Base-by-base conservation (phyloP, 1,139 yeast genomes). In the Sporopachydermia cereana region DNA sequence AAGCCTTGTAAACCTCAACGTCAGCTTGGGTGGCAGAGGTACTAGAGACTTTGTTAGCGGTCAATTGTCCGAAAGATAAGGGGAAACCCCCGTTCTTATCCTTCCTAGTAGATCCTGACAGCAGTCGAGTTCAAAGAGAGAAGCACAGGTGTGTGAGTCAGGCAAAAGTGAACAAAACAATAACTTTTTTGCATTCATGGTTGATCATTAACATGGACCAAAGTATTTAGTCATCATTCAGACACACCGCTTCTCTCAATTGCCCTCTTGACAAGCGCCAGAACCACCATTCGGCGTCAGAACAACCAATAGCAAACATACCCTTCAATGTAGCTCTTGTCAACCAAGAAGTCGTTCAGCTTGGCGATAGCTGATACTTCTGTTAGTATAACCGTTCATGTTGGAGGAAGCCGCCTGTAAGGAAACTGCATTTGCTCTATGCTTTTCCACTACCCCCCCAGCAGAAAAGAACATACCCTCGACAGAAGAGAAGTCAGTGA, bases 201-300 rank as follows among this genome's bases (percentile, higher is more conserved):
- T 34, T 34, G 86, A 83, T 84, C 93, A 77, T 79, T 82, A 84
- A 84, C 94, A 84, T 89, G 94, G 93, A 84, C 94, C 93, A 83
- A 79, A 76, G 63, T 65, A 60, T 72, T 71, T 82, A 34, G 22
- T 34, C 89, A 81, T 82, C 88, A 78, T 74, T 50, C 52, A 48
- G 45, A 47, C 44, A 30, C 20, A 20, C 23, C 22, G 23, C 12
- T 27, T 17, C 18, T 24, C 39, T 34, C 34, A 46, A 43, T 46
- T 41, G 43, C 23, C 43, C 29, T 25, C 20, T 25, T 12, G 21
- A 7, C 29, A 7, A 25, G 12, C n/a, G 27, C 39, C 39, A 43
- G 16, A 24, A 16, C 43, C 16, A 3, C 25, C 5, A 9, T 7
- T 21, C 36, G 2, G 42, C 29, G 27, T 25, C 21, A 14, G 41